A percentile compares a stretch with the other conserved stretches of the same genome.
Evolutionary conservation across 495 filamentous ascomycete species (phyloP).

Genomic region (Oidiodendron maius): DNA sequence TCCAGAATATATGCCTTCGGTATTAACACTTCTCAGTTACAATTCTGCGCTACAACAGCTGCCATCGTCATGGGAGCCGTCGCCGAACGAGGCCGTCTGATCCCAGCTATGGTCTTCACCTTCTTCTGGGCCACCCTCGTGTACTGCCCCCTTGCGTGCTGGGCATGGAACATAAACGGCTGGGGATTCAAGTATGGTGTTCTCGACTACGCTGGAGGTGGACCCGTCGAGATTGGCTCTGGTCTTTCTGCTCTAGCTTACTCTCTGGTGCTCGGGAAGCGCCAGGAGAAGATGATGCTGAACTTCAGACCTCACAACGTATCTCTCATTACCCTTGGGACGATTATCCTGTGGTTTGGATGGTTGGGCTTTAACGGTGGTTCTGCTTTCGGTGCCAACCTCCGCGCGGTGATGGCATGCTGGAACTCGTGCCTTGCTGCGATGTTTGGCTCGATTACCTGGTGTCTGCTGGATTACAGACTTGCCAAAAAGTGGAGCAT

Average conservation of each 20-base stretch:
- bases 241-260: slow-evolving; percentile 91
- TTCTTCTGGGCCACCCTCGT: slow-evolving; percentile 97
- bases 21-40: neutral
- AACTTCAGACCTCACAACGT: slow-evolving; percentile 92
- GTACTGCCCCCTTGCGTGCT: slow-evolving; percentile 94
- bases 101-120: slow-evolving; percentile 91
- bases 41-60: slow-evolving; percentile 83
- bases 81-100: slow-evolving; percentile 87
- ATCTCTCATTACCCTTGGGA: slow-evolving; percentile 92
- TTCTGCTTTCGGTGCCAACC: slow-evolving; percentile 92
- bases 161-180: slow-evolving; percentile 91
- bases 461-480: slow-evolving; percentile 90
- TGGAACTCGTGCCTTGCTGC: slow-evolving; percentile 95
- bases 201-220: slow-evolving; percentile 93
- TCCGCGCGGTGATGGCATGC: slow-evolving; percentile 89
- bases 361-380: slow-evolving; percentile 99
- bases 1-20: neutral
- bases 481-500: slow-evolving; percentile 98
- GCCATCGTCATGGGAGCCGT: slow-evolving; percentile 90
- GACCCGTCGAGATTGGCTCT: slow-evolving; percentile 95
- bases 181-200: slow-evolving; percentile 93
- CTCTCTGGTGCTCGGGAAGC: slow-evolving; percentile 88
- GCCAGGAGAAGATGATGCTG: slow-evolving; percentile 99
- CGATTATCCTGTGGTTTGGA: slow-evolving; percentile 94
- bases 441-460: slow-evolving; percentile 80